Evolutionary conservation across 805 yeast species (phyloP), one percentile per base, ranked within the genome.

Genomic region (Cyberlindnera mrakii): DNA sequence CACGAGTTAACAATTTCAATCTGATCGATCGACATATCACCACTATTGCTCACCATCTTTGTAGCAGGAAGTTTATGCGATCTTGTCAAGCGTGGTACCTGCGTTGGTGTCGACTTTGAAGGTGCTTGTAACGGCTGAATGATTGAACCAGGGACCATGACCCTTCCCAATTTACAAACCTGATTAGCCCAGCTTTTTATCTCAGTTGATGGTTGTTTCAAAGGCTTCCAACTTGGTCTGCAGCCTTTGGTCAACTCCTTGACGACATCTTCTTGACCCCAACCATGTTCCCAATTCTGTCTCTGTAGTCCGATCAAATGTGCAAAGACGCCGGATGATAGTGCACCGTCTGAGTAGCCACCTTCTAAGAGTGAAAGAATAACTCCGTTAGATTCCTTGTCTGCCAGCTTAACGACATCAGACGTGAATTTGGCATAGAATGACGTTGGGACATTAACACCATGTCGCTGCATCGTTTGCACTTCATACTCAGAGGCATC

Each of bases 401-500:
- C 74, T 5, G 93, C 85, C 37, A 86, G 62, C 42, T 72, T 74
- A n/a, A 80, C 77, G 1, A 84, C 80, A 59, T 86, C 95, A 31
- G 71, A 70, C 5, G 95, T 81, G 55, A 86, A 85, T 34, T 70
- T 71, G 16, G 85, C 73, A 58, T 82, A 86, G 55, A 87, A 86
- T 16, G 82, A 75, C 0, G 95, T 85, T 4, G 96, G 96, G 10
- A 86, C 88, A 53, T 82, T 80, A 20, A 83, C 86, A 0, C 78
- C 78, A 59, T 87, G 95, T 42, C 95, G 68, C 62, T 86, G 95
- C 95, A 86, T 87, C 39, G 81, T 76, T n/a, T 77, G 77, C 45
- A 80, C 80, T 57, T 86, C 96, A 60, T 75, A 81, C 58, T 86
- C 96, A 15, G 85, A 79, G 3, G 93, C 95, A 64, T 86, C 96